Percentiles rank a stretch among this genome's conserved stretches.
Conservation (phyloP, 148 eudicot genomes). For the Camellia sinensis region DNA sequence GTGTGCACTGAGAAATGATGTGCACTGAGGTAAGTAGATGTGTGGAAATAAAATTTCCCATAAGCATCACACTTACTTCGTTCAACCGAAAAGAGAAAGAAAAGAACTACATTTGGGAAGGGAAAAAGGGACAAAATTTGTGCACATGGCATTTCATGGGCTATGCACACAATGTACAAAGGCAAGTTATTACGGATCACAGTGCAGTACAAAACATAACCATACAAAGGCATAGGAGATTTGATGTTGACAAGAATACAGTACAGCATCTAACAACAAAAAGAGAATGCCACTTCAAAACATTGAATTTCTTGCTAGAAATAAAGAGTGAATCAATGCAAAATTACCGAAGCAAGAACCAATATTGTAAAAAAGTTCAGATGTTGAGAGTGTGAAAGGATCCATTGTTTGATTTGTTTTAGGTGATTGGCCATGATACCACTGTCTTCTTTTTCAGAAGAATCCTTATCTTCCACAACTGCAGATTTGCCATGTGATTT, state of each 20-base stretch:
- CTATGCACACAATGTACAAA: not conserved
- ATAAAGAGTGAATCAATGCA: constrained; percentile 4
- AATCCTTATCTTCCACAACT: constrained; percentile 37
- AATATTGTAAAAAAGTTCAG: constrained; percentile 60
- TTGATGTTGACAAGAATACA: not conserved
- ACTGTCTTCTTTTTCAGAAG: constrained; percentile 33
- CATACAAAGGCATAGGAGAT: not conserved
- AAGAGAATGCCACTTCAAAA: not conserved
- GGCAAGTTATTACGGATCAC: not conserved
- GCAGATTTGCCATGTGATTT: constrained; percentile 44
- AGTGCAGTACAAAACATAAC: not conserved
- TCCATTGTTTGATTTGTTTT: constrained; percentile 40
- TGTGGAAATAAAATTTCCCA: no score
- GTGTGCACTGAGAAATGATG: no score
- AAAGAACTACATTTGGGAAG: not conserved
- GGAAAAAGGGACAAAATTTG: not conserved
- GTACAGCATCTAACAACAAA: not conserved
- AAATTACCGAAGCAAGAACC: constrained; percentile 66
- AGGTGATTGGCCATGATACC: constrained; percentile 36
- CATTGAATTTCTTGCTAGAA: not conserved
- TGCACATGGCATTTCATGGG: not conserved
- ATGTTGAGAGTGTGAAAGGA: constrained; percentile 51
- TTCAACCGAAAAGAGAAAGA: not conserved
- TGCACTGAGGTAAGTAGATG: no score
- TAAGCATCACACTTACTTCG: not conserved